A percentile compares a stretch with the other conserved stretches of the same genome.
These are phyloP conservation scores for Ramalina peruviana DNA, from an alignment of 495 filamentous ascomycete species.

Conservation along the genomic window DNA sequence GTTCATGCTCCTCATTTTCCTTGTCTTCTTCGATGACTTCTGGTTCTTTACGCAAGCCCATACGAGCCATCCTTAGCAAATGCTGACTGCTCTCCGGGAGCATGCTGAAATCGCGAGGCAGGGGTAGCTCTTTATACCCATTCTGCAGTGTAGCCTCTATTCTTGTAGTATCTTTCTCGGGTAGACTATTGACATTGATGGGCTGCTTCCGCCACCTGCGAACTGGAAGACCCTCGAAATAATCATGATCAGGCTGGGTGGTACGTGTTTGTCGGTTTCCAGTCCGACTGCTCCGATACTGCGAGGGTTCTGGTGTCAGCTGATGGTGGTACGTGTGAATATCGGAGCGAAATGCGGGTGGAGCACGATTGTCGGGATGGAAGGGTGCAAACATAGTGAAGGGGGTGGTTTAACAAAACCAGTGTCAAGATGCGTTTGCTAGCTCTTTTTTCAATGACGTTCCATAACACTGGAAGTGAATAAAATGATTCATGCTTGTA, in stretches of 20 bases:
- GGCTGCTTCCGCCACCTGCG: conserved; percentile 72
- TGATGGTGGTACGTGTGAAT: not conserved
- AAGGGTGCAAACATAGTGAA: too few species aligned
- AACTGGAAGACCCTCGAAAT: conserved; percentile 88
- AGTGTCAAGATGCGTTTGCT: too few species aligned
- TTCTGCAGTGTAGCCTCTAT: conserved; percentile 38
- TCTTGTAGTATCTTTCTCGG: conserved; percentile 31
- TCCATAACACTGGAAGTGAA: too few species aligned
- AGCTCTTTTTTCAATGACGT: too few species aligned
- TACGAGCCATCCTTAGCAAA: conserved; percentile 69
- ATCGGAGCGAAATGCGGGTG: not conserved
- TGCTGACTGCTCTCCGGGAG: conserved; percentile 66
- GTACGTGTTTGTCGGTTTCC: conserved; percentile 59
- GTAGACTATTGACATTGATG: conserved; percentile 55
- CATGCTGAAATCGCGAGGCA: conserved; percentile 80
- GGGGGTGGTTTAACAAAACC: too few species aligned
- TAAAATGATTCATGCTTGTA: too few species aligned
- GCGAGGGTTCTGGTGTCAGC: conserved; percentile 3
- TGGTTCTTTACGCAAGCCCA: conserved; percentile 27
- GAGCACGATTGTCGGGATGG: too few species aligned
- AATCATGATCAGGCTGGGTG: conserved; percentile 75
- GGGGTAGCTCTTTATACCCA: conserved; percentile 48
- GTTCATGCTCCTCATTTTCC: conserved; percentile 34
- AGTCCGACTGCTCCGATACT: conserved; percentile 44
- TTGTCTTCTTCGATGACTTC: conserved; percentile 22